Base-by-base conservation (phyloP, 2,329 filamentous ascomycete species). In the Rugonectria rugulosa region DNA sequence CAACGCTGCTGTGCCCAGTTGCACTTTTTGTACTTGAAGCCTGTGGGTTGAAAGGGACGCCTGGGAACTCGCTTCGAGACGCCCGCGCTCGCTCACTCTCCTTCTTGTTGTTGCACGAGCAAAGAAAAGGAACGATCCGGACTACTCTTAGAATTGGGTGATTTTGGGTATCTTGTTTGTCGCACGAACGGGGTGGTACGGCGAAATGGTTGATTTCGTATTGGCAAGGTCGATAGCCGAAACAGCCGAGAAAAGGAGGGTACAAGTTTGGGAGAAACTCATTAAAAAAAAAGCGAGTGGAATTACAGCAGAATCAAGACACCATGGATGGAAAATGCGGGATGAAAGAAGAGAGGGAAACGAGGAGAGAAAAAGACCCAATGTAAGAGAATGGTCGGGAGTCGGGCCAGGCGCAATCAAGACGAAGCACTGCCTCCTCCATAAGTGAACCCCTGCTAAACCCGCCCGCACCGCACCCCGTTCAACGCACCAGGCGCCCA, bases 391-490 rank as follows among this genome's bases (percentile, higher is more conserved):
- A 17, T n/a, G 38, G 15, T n/a, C n/a, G 10, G 23, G 24, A 40
- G 29, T 24, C 38, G 24, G 38, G 38, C 17, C 38, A 27, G 19
- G 14, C 38, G 24, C 38, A 42, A 41, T 42, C 7, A 42, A 27
- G 38, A 42, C 38, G 38, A 42, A 27, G 38, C 38, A 42, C 38
- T 29, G 38, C 38, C 38, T 42, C 38, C n/a, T n/a, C n/a, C n/a
- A n/a, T n/a, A n/a, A n/a, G n/a, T n/a, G n/a, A n/a, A n/a, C n/a
- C n/a, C n/a, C n/a, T n/a, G n/a, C n/a, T n/a, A n/a, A n/a, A n/a
- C n/a, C n/a, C n/a, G n/a, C n/a, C n/a, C n/a, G n/a, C n/a, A n/a
- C n/a, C n/a, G n/a, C n/a, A n/a, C n/a, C n/a, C n/a, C n/a, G n/a
- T n/a, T n/a, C n/a, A n/a, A n/a, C n/a, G n/a, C n/a, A n/a, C n/a